phyloP scores from a whole-genome alignment of 2,329 filamentous ascomycete species.

The Aureobasidium sp. region DNA sequence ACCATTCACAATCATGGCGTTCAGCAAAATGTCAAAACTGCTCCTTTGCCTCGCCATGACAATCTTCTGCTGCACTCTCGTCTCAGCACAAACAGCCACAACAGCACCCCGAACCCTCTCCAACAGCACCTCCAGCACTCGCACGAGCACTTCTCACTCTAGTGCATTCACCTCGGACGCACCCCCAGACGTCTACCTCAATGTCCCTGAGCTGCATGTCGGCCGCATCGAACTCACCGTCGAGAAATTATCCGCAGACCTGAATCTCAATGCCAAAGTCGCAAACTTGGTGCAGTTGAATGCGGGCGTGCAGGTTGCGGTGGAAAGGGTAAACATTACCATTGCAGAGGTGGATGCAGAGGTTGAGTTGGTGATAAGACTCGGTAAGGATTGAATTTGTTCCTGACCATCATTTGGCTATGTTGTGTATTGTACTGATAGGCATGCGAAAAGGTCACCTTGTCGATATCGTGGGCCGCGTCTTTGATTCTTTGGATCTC shows the following conservation, averaged over 20 bases:
- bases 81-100: conserved; percentile 14
- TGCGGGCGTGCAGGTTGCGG: conserved; percentile 41
- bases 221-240: conserved; percentile 55
- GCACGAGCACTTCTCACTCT: not conserved
- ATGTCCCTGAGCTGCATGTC: conserved; percentile 52
- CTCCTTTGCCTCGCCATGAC: not conserved
- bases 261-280: conserved; percentile 56
- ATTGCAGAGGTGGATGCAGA: conserved; percentile 54
- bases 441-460: conserved; percentile 39
- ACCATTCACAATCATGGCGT: not conserved
- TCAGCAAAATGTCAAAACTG: not conserved
- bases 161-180: conserved; percentile 19
- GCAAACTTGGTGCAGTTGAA: conserved; percentile 50
- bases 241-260: conserved; percentile 51
- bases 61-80: not conserved
- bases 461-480: conserved; percentile 55
- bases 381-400: conserved; percentile 24
- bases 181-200: conserved; percentile 51
- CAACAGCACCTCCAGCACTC: conserved; percentile 6
- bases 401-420: no score
- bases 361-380: conserved; percentile 52
- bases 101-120: conserved; percentile 10
- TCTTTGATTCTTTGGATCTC: conserved; percentile 52
- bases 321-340: conserved; percentile 52
- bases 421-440: not conserved